These are phyloP conservation scores for Vitis vinifera DNA, from an alignment of 164 flowering plant genomes.

Conservation along the genomic window DNA sequence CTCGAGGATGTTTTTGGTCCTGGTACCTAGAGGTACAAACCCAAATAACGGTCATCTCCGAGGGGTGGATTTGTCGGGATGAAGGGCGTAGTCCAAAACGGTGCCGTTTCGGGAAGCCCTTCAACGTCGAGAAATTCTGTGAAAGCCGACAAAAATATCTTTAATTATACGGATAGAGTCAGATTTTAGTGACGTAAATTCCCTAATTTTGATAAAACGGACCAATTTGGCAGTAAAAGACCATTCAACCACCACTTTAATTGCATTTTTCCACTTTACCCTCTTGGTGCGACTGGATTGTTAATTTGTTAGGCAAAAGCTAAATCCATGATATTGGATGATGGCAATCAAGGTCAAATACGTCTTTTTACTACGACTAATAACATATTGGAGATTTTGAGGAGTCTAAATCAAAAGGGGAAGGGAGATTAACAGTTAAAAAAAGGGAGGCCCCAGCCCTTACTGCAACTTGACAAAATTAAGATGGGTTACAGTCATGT, in stretches of 20 bases:
- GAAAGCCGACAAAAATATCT: constrained; percentile 19
- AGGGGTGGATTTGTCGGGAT: neutral
- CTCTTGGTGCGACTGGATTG: too few species aligned
- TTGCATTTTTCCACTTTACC: too few species aligned
- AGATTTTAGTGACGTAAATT: neutral
- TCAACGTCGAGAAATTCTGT: constrained; percentile 11
- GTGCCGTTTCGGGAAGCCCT: constrained; percentile 9
- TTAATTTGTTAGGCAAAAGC: too few species aligned
- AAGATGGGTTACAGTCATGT: constrained; percentile 20
- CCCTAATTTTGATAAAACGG: neutral
- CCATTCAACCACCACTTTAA: too few species aligned
- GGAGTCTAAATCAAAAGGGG: neutral
- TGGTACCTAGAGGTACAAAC: too few species aligned
- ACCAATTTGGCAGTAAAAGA: too few species aligned
- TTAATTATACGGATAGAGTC: constrained; percentile 6
- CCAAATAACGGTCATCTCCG: too few species aligned
- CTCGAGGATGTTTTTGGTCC: too few species aligned
- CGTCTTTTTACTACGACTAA: too few species aligned
- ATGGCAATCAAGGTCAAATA: too few species aligned
- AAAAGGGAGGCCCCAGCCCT: constrained; percentile 9
- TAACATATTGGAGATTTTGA: too few species aligned
- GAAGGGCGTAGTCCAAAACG: neutral
- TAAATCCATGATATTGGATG: too few species aligned
- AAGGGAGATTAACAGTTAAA: neutral
- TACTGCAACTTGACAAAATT: constrained; percentile 23